A percentile compares a stretch with the other conserved stretches of the same genome.
phyloP scores from a whole-genome alignment of 345 rosid species.

The Schrenkiella parvula region DNA sequence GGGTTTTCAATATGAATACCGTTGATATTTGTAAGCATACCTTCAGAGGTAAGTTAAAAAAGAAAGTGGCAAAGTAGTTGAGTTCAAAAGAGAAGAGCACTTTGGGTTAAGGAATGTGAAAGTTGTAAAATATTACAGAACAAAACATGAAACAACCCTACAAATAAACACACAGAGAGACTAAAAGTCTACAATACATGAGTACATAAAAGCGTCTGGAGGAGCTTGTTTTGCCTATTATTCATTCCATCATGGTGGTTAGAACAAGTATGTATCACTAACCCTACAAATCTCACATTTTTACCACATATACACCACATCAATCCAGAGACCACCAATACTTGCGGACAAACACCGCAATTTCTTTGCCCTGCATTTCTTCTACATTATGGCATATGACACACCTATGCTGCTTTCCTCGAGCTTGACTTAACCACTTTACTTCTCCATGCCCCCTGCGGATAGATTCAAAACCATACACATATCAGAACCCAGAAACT shows the following conservation, averaged over 20 bases:
- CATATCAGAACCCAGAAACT: background rate
- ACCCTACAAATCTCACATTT: slow-evolving; percentile 34
- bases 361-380: background rate
- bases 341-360: background rate
- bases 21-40: too few relatives aligned
- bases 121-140: slow-evolving; percentile 17
- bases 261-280: slow-evolving; percentile 35
- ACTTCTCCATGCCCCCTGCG: slow-evolving; percentile 80
- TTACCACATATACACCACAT: slow-evolving; percentile 31
- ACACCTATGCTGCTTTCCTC: slow-evolving; percentile 36
- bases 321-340: slow-evolving; percentile 18
- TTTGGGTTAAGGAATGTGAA: slow-evolving; percentile 18
- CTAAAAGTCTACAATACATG: slow-evolving; percentile 27
- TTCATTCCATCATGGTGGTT: slow-evolving; percentile 37
- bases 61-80: slow-evolving; percentile 3
- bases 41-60: too few relatives aligned
- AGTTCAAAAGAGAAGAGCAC: slow-evolving; percentile 8
- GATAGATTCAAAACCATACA: slow-evolving; percentile 24
- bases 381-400: slow-evolving; percentile 20
- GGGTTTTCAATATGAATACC: too few relatives aligned
- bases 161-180: slow-evolving; percentile 25
- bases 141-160: slow-evolving; percentile 27
- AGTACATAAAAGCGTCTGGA: slow-evolving; percentile 4
- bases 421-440: slow-evolving; percentile 51
- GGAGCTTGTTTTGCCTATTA: slow-evolving; percentile 20